Base-by-base conservation (phyloP, 2,329 filamentous ascomycete genomes). In the Aplosporella prunicola region DNA sequence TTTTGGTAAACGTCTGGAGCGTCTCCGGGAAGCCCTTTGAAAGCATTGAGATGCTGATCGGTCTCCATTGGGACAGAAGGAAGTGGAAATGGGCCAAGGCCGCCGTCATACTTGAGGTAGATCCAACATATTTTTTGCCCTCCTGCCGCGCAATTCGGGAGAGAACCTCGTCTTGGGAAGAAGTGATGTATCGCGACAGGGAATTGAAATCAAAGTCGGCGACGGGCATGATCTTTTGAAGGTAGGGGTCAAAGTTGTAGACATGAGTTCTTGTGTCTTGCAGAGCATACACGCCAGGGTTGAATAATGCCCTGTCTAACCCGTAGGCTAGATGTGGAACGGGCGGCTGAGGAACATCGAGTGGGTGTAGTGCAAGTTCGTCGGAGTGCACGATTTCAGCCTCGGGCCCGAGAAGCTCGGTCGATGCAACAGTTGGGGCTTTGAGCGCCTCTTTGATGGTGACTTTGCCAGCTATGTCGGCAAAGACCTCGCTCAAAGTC, bases 231-330 rank as follows among this genome's bases (percentile, higher is more conserved):
- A 98, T 93, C 35, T 78, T 78, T 43, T 87, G 77, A 14, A 98
- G 71, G 52, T 95, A 95, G 0, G 93, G 91, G 54, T 98, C 89
- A 51, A 98, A 98, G 57, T 98, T 98, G 70, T 78, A 98, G 5
- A 96, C 86, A 13, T 78, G 74, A 25, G 89, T 87, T 41, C 85
- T 76, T 16, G 81, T 78, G 56, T 98, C 91, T 60, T 93, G 88
- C 35, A 98, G 72, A 34, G 85, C 80, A 57, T 95, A 94, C 24
- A 95, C 84, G 15, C 91, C 88, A 2, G 81, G 81, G 51, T 95
- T 98, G 71, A 98, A 98, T 3, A 98, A 66, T n/a, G 93, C 89
- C 40, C 87, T 74, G 44, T 93, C 85, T 20, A 95, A 68, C 5
- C 82, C 81, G 54, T 91, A 81, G 2, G 75, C 67, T 2, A 94